phyloP scores from a whole-genome alignment of 805 yeast genomes.

The Candida rishiriensis region DNA sequence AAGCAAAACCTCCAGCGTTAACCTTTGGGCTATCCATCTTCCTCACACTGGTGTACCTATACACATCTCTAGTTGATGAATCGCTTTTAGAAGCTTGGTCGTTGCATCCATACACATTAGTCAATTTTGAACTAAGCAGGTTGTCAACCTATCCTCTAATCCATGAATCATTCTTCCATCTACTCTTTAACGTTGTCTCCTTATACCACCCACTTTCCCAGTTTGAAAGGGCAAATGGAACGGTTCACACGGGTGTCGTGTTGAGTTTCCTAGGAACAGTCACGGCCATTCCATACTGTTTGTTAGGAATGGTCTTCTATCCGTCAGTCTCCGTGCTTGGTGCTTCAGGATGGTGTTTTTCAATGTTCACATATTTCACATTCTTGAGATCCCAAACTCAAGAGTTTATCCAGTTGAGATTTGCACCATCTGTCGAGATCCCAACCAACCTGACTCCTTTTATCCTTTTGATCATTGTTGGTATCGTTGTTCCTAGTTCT shows the following conservation, averaged over 20 bases:
- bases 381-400: constrained; percentile 27
- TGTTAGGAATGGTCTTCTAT: constrained; percentile 45
- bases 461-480: constrained; percentile 41
- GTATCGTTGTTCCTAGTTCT: constrained; percentile 57
- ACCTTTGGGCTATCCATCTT: constrained; percentile 59
- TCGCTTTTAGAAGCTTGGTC: constrained; percentile 36
- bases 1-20: constrained; percentile 37
- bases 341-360: constrained; percentile 69
- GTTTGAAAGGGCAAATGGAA: constrained; percentile 73
- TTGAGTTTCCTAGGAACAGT: constrained; percentile 66
- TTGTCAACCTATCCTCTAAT: constrained; percentile 71
- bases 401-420: constrained; percentile 11
- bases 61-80: constrained; percentile 25
- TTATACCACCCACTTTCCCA: constrained; percentile 55
- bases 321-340: constrained; percentile 58
- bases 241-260: constrained; percentile 80
- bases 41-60: constrained; percentile 39
- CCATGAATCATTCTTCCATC: constrained; percentile 59
- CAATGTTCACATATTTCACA: constrained; percentile 60
- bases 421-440: constrained; percentile 37
- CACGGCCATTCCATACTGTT: constrained; percentile 60
- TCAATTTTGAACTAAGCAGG: constrained; percentile 42
- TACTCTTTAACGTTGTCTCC: constrained; percentile 53
- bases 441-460: constrained; percentile 64
- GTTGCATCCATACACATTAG: constrained; percentile 53